Conservation (phyloP, 2,329 filamentous ascomycete species). For the Fusarium sp. region DNA sequence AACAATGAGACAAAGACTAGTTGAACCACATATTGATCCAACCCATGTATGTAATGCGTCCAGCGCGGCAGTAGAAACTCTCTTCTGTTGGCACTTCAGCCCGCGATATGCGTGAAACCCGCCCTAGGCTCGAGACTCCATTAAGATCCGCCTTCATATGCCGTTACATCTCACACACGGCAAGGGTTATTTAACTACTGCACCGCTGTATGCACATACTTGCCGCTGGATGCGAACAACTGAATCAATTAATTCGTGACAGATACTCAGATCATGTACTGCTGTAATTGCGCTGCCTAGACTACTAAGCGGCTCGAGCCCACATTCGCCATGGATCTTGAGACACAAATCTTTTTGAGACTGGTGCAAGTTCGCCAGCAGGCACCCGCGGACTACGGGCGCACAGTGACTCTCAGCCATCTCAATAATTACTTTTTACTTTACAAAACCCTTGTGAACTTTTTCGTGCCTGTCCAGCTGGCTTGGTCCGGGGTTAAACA, state of each 20-base stretch:
- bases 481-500: slow-evolving; percentile 34
- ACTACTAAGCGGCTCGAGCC: slow-evolving; percentile 7
- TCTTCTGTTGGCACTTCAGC: neutral
- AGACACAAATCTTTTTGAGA: slow-evolving; percentile 10
- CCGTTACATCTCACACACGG: neutral
- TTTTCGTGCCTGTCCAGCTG: slow-evolving; percentile 34
- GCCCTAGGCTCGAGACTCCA: slow-evolving; percentile 24
- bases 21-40: neutral
- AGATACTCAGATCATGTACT: slow-evolving; percentile 10
- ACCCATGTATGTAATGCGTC: slow-evolving; percentile 2
- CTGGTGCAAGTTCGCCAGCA: slow-evolving; percentile 23
- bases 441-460: slow-evolving; percentile 17
- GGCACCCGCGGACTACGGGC: slow-evolving; percentile 25
- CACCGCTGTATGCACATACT: neutral
- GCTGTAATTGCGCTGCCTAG: slow-evolving; percentile 25
- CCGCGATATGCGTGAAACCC: slow-evolving; percentile 30
- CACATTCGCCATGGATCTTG: slow-evolving; percentile 24
- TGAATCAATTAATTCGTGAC: slow-evolving; percentile 5
- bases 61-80: slow-evolving; percentile 3
- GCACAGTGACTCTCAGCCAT: slow-evolving; percentile 22
- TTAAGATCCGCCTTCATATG: slow-evolving; percentile 27
- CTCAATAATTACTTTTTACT: slow-evolving; percentile 14
- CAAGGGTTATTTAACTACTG: slow-evolving; percentile 9
- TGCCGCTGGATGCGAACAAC: slow-evolving; percentile 31
- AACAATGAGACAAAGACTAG: slow-evolving; percentile 1